Evolutionary conservation across 768 basidiomycete species (phyloP), one percentile per base, ranked within the genome.

Genomic region (Dioszegia aurantiaca): DNA sequence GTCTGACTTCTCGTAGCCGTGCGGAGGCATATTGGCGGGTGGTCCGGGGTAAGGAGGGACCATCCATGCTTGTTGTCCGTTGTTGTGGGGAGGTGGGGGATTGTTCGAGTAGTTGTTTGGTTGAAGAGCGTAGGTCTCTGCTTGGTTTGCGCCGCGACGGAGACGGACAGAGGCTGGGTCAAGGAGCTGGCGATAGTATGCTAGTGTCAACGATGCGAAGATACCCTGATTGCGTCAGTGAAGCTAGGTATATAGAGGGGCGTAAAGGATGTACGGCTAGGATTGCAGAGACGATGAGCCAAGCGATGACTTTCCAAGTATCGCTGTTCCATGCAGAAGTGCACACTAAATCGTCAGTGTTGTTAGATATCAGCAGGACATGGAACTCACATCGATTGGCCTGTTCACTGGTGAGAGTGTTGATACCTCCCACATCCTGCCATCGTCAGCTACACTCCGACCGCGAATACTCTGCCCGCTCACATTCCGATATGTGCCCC

Each of bases 171-270:
- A 83, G 2, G 81, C 74, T 1, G 89, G 89, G 73, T 89, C 86
- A 31, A 85, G 81, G 1, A 84, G 69, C 76, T 92, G 89, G 23
- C 86, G 85, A 69, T 87, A 85, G 79, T 85, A 92, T 14, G 81
- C 80, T 71, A 86, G 87, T 2, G 85, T 83, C 64, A 88, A 66
- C 46, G 81, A 62, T n/a, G 83, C 81, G 80, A 89, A 88, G 59
- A 90, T 71, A 36, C 79, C 63, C 42, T 75, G 33, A 14, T 49
- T 0, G 43, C 36, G 40, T 52, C 42, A 62, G 45, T 24, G 40
- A 21, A 48, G 49, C 17, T 2, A 42, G 4, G 39, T 5, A n/a
- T 14, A 31, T n/a, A n/a, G n/a, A n/a, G n/a, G n/a, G n/a, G n/a
- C n/a, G n/a, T n/a, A n/a, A n/a, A n/a, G n/a, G n/a, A n/a, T n/a